These are phyloP conservation scores for Thalia dealbata DNA, from an alignment of 176 grass and related monocot species.

Conservation along the genomic window DNA sequence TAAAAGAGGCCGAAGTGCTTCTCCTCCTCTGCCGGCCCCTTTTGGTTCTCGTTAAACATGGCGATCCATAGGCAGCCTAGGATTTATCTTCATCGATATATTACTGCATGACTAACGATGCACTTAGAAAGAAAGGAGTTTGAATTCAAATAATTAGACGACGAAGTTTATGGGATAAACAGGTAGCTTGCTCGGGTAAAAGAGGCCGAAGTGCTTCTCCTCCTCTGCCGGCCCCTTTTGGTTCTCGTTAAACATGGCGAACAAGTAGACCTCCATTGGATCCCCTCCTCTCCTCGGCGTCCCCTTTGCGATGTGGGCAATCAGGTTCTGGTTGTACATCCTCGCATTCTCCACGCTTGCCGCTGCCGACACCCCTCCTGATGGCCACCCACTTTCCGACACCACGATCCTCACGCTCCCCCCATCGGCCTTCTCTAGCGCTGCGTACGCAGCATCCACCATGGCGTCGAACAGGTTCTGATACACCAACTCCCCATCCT, in stretches of 20 bases:
- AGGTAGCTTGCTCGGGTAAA: no score
- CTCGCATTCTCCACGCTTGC: conserved; percentile 35
- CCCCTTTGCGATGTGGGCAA: neutral
- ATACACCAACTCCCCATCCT: conserved; percentile 32
- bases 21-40: neutral
- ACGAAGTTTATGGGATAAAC: no score
- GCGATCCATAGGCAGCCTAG: no score
- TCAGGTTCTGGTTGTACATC: conserved; percentile 59
- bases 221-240: no score
- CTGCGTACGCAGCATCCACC: conserved; percentile 47
- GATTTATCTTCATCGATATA: no score
- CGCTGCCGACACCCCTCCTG: conserved; percentile 24
- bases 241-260: no score
- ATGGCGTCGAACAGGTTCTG: conserved; percentile 43
- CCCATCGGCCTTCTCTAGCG: conserved; percentile 27
- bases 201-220: no score
- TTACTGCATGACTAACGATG: no score
- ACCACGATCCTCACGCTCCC: conserved; percentile 28
- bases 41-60: neutral
- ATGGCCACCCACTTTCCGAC: conserved; percentile 79
- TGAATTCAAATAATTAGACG: no score
- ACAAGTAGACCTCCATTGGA: neutral
- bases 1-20: neutral
- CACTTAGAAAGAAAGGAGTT: no score
- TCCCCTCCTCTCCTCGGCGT: neutral